Evolutionary conservation across 176 grass and related monocot genomes (phyloP).

Genomic region (Dactylis glomerata): DNA sequence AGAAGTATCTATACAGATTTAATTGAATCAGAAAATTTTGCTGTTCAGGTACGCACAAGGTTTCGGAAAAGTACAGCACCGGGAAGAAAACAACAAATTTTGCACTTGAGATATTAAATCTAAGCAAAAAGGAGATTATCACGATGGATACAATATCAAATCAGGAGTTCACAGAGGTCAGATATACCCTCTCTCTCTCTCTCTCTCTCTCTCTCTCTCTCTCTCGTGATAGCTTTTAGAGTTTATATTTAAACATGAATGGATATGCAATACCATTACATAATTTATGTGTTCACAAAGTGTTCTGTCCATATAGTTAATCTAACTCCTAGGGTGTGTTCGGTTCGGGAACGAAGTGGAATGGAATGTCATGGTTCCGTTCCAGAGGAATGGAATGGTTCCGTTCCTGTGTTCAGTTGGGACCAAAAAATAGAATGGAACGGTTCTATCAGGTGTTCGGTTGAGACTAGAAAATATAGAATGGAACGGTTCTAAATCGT

Average conservation of each 20-base stretch:
- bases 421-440: too few relatives aligned
- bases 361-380: too few relatives aligned
- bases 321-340: too few relatives aligned
- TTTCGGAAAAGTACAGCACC: conserved; percentile 74
- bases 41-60: conserved; percentile 64
- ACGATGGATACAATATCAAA: conserved; percentile 94
- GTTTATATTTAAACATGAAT: conserved; percentile 4
- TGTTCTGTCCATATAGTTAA: conserved; percentile 8
- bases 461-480: too few relatives aligned
- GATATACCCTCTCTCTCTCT: conserved; percentile 9
- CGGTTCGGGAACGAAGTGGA: too few relatives aligned
- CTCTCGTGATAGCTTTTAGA: background rate
- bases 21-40: background rate
- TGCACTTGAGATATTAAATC: conserved; percentile 92
- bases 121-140: conserved; percentile 77
- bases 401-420: too few relatives aligned
- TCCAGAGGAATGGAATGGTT: too few relatives aligned
- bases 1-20: background rate
- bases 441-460: too few relatives aligned
- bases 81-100: conserved; percentile 87
- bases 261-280: background rate
- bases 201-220: background rate
- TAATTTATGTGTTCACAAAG: background rate
- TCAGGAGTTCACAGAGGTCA: conserved; percentile 95
- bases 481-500: too few relatives aligned